Conservation (phyloP, 2,329 filamentous ascomycete genomes). For the Orbilia ellipsospora region DNA sequence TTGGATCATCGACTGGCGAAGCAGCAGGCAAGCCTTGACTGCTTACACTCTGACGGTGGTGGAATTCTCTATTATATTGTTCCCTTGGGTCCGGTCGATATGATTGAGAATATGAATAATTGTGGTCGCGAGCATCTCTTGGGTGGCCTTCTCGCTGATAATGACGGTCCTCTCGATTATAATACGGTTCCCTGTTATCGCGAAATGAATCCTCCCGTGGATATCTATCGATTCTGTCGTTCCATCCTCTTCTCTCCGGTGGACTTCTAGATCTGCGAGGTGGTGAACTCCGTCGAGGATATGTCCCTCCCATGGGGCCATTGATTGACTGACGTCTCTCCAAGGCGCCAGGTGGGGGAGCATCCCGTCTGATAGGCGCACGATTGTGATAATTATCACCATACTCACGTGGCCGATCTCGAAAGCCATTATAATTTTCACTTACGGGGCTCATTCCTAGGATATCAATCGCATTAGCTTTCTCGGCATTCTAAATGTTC, state of each 20-base stretch:
- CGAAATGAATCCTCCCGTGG: slow-evolving; percentile 35
- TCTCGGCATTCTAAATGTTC: background rate
- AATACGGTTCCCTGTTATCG: slow-evolving; percentile 41
- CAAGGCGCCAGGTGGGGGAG: slow-evolving; percentile 13
- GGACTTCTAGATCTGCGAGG: slow-evolving; percentile 50
- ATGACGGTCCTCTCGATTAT: slow-evolving; percentile 39
- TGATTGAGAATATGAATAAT: slow-evolving; percentile 48
- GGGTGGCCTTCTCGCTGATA: slow-evolving; percentile 41
- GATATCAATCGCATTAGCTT: background rate
- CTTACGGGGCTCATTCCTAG: slow-evolving; percentile 47
- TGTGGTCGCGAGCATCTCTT: slow-evolving; percentile 34
- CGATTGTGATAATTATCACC: slow-evolving; percentile 38
- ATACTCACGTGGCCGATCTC: slow-evolving; percentile 45
- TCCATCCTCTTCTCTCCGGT: slow-evolving; percentile 45
- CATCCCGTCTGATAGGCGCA: slow-evolving; percentile 26
- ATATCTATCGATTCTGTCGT: slow-evolving; percentile 42
- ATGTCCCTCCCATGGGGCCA: slow-evolving; percentile 38
- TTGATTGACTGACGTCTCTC: slow-evolving; percentile 45
- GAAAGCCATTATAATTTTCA: slow-evolving; percentile 43
- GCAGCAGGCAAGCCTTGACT: slow-evolving; percentile 39
- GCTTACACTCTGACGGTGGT: slow-evolving; percentile 44
- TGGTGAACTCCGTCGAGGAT: slow-evolving; percentile 40
- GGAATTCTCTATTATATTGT: slow-evolving; percentile 44
- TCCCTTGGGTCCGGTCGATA: slow-evolving; percentile 47
- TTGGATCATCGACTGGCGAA: slow-evolving; percentile 51